Conservation (phyloP, 2,329 filamentous ascomycete species). For the Tympanopsis confertula region DNA sequence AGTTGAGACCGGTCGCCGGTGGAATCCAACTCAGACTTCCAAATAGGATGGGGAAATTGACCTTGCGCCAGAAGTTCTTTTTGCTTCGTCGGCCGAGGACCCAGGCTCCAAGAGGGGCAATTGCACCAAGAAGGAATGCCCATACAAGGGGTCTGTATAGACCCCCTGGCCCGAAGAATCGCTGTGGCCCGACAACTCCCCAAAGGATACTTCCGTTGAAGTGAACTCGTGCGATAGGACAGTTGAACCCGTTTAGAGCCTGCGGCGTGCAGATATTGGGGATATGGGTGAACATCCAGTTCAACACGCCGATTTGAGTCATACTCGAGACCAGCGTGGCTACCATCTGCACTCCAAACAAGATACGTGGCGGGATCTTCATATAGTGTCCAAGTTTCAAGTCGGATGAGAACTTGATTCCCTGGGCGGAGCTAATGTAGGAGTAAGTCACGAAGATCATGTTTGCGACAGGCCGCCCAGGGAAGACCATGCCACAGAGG, state of each 20-base stretch:
- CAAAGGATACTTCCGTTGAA: constrained; percentile 49
- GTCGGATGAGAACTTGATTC: constrained; percentile 32
- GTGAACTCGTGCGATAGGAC: constrained; percentile 44
- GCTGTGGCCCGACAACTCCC: constrained; percentile 46
- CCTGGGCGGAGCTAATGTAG: constrained; percentile 33
- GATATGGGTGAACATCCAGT: constrained; percentile 28
- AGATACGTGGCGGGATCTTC: constrained; percentile 37
- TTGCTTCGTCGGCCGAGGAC: constrained; percentile 49
- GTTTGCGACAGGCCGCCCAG: constrained; percentile 33
- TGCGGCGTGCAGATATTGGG: constrained; percentile 34
- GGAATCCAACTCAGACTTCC: constrained; percentile 79
- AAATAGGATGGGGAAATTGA: constrained; percentile 74
- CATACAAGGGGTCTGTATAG: constrained; percentile 68
- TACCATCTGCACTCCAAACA: constrained; percentile 28
- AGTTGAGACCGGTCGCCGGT: constrained; percentile 76
- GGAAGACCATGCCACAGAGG: constrained; percentile 34
- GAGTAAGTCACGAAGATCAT: constrained; percentile 36
- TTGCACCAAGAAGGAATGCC: constrained; percentile 68
- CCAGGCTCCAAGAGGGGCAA: constrained; percentile 67
- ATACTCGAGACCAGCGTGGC: constrained; percentile 21
- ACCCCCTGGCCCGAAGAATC: constrained; percentile 30
- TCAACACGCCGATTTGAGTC: constrained; percentile 22
- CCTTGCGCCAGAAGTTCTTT: constrained; percentile 57
- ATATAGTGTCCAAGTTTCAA: constrained; percentile 41
- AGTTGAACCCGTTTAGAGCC: constrained; percentile 39